Evolutionary conservation across 1,284 basidiomycete genomes (phyloP).

Genomic region (Ganoderma sinense): DNA sequence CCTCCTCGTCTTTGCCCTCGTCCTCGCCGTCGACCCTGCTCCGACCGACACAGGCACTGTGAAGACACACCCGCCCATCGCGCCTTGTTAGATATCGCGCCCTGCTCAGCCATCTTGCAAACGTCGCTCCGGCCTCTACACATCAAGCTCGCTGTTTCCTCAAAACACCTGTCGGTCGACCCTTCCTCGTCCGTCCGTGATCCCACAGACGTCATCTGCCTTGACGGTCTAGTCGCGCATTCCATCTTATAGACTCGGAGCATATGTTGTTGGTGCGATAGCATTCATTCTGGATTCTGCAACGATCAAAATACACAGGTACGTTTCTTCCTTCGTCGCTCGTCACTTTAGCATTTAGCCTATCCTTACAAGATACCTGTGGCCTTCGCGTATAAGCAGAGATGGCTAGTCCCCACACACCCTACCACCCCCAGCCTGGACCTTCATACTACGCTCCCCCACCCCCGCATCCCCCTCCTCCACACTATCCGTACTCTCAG

Average conservation of each 20-base stretch:
- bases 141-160: background rate
- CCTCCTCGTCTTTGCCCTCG: conserved; percentile 20
- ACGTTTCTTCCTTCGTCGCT: conserved; percentile 14
- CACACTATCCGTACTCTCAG: conserved; percentile 33
- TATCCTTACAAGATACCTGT: background rate
- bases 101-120: background rate
- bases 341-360: conserved; percentile 9
- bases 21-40: conserved; percentile 5
- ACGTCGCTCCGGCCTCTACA: background rate
- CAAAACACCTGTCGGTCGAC: background rate
- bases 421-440: conserved; percentile 42
- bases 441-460: conserved; percentile 40
- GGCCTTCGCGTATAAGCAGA: conserved; percentile 8
- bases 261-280: conserved; percentile 27
- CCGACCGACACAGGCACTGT: conserved; percentile 2
- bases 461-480: conserved; percentile 35
- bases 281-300: conserved; percentile 16
- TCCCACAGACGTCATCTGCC: conserved; percentile 5
- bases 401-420: conserved; percentile 45
- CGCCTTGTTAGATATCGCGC: background rate
- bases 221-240: conserved; percentile 10
- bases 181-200: conserved; percentile 11
- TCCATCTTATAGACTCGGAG: background rate
- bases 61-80: background rate
- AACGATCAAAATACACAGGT: conserved; percentile 18